These are phyloP conservation scores for Loxodes magnus DNA, from an alignment of 73 alveolate genomes.

Conservation along the genomic window DNA sequence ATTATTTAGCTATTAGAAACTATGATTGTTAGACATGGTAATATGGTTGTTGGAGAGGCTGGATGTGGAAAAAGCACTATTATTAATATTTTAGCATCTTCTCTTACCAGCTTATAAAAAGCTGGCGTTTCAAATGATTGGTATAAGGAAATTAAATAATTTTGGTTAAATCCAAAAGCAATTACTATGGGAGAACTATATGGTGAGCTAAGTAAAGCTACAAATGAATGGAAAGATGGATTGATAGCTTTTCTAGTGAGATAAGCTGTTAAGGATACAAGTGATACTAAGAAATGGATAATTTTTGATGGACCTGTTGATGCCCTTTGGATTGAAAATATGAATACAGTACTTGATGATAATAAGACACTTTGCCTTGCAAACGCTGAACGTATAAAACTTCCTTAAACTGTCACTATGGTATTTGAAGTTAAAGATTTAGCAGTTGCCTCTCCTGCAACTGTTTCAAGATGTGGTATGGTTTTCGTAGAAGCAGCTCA, in stretches of 20 bases:
- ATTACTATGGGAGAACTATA: slow-evolving; percentile 98
- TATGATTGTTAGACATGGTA: slow-evolving; percentile 93
- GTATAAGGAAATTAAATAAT: slow-evolving; percentile 75
- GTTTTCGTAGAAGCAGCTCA: slow-evolving; percentile 84
- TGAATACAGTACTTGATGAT: slow-evolving; percentile 96
- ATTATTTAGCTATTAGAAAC: slow-evolving; percentile 85
- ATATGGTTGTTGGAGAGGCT: slow-evolving; percentile 89
- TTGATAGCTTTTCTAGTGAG: slow-evolving; percentile 84
- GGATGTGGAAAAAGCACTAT: slow-evolving; percentile 87
- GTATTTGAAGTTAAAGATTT: slow-evolving; percentile 92
- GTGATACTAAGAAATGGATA: slow-evolving; percentile 71
- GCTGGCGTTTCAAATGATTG: slow-evolving; percentile 62
- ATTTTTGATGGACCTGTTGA: slow-evolving; percentile 88
- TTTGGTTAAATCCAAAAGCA: slow-evolving; percentile 84
- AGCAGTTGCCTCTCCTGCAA: slow-evolving; percentile 99
- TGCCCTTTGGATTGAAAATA: slow-evolving; percentile 83
- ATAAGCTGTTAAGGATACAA: slow-evolving; percentile 78
- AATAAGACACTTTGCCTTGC: slow-evolving; percentile 94
- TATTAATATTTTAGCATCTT: slow-evolving; percentile 49
- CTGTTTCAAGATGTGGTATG: slow-evolving; percentile 99
- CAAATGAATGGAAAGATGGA: slow-evolving; percentile 95
- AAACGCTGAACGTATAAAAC: slow-evolving; percentile 82
- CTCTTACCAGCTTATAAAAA: slow-evolving; percentile 27
- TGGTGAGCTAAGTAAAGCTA: slow-evolving; percentile 95
- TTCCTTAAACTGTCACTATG: slow-evolving; percentile 81